Evolutionary conservation across 2,329 filamentous ascomycete species (phyloP).

Genomic region (Fusarium sp.): DNA sequence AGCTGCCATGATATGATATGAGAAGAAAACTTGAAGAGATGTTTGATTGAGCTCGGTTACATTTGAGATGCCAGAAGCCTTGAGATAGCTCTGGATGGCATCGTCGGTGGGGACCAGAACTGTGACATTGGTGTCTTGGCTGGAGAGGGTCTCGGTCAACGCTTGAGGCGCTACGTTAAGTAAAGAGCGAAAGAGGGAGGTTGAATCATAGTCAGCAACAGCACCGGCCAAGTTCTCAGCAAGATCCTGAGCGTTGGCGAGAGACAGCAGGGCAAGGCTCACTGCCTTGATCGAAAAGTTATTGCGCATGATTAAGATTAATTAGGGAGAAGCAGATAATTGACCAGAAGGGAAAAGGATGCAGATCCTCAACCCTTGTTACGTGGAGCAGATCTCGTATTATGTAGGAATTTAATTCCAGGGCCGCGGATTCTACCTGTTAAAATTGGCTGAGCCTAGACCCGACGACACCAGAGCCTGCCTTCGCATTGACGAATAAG

Average conservation of each 20-base stretch:
- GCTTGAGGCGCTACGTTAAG: slow-evolving; percentile 3
- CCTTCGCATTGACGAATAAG: slow-evolving; percentile 10
- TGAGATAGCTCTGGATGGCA: slow-evolving; percentile 34
- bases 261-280: slow-evolving; percentile 3
- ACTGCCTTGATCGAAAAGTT: neutral
- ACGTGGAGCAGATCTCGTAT: neutral
- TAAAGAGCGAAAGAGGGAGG: slow-evolving; percentile 34
- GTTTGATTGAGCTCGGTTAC: slow-evolving; percentile 12
- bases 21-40: slow-evolving; percentile 32
- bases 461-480: neutral
- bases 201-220: slow-evolving; percentile 17
- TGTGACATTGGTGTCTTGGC: slow-evolving; percentile 29
- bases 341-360: accelerated
- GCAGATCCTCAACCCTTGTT: neutral
- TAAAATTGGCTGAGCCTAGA: neutral
- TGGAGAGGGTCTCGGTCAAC: slow-evolving; percentile 3
- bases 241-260: slow-evolving; percentile 18
- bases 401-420: neutral
- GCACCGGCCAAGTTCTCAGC: slow-evolving; percentile 23
- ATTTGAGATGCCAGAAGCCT: neutral
- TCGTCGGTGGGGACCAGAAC: slow-evolving; percentile 38
- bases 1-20: slow-evolving; percentile 30
- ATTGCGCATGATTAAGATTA: slow-evolving; percentile 2
- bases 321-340: accelerated
- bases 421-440: neutral